phyloP scores from a whole-genome alignment of 2,329 filamentous ascomycete genomes.

The Exophiala mesophila region DNA sequence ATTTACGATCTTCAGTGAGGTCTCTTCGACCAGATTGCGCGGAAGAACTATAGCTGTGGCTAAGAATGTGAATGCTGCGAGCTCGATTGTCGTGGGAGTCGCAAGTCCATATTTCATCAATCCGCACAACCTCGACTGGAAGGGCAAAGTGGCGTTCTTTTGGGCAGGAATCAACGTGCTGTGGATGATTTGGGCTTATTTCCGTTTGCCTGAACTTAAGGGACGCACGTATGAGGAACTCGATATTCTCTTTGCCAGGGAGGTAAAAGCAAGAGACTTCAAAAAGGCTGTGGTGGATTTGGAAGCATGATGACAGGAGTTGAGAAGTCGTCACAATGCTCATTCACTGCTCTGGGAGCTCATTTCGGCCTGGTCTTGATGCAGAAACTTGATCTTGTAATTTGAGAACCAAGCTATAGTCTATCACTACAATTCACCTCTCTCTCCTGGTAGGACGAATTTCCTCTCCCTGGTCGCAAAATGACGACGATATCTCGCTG shows the following conservation, averaged over 20 bases:
- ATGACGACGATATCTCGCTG: no score
- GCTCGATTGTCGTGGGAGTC: conserved; percentile 44
- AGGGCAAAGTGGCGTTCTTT: conserved; percentile 33
- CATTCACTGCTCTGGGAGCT: no score
- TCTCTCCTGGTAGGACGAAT: no score
- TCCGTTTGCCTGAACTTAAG: conserved; percentile 14
- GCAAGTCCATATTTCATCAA: conserved; percentile 30
- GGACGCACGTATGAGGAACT: conserved; percentile 15
- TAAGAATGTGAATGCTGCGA: conserved; percentile 47
- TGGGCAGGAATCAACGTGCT: conserved; percentile 32
- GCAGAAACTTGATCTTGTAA: no score
- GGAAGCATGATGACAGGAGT: no score
- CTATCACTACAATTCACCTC: no score
- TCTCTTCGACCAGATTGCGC: conserved; percentile 50
- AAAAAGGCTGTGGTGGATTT: no score
- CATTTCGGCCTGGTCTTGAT: no score
- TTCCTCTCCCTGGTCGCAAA: no score
- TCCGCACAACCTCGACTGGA: conserved; percentile 29
- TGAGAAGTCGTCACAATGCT: no score
- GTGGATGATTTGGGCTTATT: conserved; percentile 32
- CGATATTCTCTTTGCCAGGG: conserved; percentile 9
- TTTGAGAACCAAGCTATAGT: no score
- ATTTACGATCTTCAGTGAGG: conserved; percentile 50
- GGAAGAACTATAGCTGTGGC: conserved; percentile 53
- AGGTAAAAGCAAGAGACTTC: conserved; percentile 19